Evolutionary conservation across 495 filamentous ascomycete species (phyloP).

Genomic region (Neurospora sp.): DNA sequence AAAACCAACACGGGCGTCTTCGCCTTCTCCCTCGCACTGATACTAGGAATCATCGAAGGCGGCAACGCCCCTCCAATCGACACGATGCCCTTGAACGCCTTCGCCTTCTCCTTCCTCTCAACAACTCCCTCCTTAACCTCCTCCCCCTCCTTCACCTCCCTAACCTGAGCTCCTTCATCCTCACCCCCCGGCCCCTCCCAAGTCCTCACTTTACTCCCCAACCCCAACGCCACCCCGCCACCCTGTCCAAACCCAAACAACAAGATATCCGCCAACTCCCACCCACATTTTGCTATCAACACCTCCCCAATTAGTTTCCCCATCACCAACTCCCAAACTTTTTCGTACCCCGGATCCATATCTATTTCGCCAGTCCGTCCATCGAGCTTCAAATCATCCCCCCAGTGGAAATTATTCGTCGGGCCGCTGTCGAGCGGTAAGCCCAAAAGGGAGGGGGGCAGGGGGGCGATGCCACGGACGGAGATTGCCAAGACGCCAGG

Average conservation of each 20-base stretch:
- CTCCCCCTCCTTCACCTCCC: neutral
- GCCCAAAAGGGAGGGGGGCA: constrained; percentile 65
- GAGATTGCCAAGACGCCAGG: constrained; percentile 73
- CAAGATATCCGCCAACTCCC: constrained; percentile 55
- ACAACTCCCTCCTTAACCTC: neutral
- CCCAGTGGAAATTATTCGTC: constrained; percentile 64
- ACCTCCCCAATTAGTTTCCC: constrained; percentile 48
- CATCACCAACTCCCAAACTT: constrained; percentile 39
- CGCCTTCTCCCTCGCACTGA: constrained; percentile 37
- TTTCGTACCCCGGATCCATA: constrained; percentile 66
- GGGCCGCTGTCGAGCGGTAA: constrained; percentile 6
- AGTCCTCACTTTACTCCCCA: constrained; percentile 32
- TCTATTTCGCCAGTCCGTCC: constrained; percentile 54
- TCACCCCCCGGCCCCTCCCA: constrained; percentile 18
- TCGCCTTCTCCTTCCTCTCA: neutral
- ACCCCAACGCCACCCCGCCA: constrained; percentile 62
- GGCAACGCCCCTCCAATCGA: constrained; percentile 70
- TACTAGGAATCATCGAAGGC: constrained; percentile 33
- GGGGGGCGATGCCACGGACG: constrained; percentile 58
- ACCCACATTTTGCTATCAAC: constrained; percentile 62
- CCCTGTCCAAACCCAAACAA: constrained; percentile 85
- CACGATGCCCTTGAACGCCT: constrained; percentile 51
- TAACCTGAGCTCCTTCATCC: constrained; percentile 7
- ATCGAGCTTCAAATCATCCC: constrained; percentile 73
- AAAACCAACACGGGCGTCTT: constrained; percentile 68